Evolutionary conservation across 257 asterid genomes (phyloP).

Genomic region (Solanum neorickii): DNA sequence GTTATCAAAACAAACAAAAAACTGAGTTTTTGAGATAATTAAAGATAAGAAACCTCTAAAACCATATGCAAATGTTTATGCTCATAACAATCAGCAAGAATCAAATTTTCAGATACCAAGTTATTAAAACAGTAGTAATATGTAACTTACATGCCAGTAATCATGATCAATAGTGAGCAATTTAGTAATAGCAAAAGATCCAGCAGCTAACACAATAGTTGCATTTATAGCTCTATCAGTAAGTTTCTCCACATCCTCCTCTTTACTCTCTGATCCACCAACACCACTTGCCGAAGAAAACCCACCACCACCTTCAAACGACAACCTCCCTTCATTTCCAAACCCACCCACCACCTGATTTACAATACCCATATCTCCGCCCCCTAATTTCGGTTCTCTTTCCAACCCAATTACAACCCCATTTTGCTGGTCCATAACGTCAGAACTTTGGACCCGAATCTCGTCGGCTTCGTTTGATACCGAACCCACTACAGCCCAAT

Average conservation of each 20-base stretch:
- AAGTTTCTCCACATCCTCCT: slow-evolving; percentile 27
- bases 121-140: not conserved
- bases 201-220: slow-evolving; percentile 63
- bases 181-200: slow-evolving; percentile 70
- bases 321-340: slow-evolving; percentile 45
- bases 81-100: not conserved
- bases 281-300: slow-evolving; percentile 33
- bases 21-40: not conserved
- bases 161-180: slow-evolving; percentile 69
- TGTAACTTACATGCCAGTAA: slow-evolving; percentile 71
- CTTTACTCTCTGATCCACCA: slow-evolving; percentile 18
- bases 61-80: not conserved
- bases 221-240: slow-evolving; percentile 70
- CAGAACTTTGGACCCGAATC: slow-evolving; percentile 47
- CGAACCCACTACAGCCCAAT: slow-evolving; percentile 20
- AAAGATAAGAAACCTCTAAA: no score
- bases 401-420: slow-evolving; percentile 28
- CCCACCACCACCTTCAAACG: slow-evolving; percentile 53
- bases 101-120: not conserved
- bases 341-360: slow-evolving; percentile 58
- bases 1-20: no score
- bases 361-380: not conserved
- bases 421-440: slow-evolving; percentile 35
- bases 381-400: slow-evolving; percentile 19
- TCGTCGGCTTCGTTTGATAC: slow-evolving; percentile 28